Evolutionary conservation across 305 asterid species (phyloP).

Genomic region (Solanum hybrid): DNA sequence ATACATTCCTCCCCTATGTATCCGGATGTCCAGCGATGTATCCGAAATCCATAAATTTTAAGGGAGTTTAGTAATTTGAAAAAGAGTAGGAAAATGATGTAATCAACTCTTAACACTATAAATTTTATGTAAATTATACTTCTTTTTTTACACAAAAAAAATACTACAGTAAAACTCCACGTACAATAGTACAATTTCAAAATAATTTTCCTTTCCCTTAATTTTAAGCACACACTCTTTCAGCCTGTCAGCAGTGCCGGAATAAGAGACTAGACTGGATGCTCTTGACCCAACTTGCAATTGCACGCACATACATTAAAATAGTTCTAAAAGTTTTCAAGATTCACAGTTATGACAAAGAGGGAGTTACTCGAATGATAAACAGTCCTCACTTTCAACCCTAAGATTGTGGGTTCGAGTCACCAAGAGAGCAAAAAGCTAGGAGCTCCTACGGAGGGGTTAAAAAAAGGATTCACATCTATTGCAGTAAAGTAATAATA

Average conservation of each 20-base stretch:
- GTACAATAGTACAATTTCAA: background rate
- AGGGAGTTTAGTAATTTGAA: too few species aligned
- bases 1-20: background rate
- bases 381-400: background rate
- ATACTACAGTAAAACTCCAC: fast-evolving
- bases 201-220: background rate
- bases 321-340: background rate
- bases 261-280: background rate
- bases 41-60: background rate
- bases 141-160: background rate
- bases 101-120: fast-evolving
- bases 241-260: background rate
- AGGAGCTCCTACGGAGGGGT: background rate
- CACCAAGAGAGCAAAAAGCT: background rate
- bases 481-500: too few species aligned
- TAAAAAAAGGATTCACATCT: background rate
- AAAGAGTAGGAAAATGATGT: too few species aligned
- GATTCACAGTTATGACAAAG: background rate
- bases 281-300: background rate
- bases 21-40: background rate
- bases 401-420: too few species aligned
- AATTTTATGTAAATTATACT: too few species aligned
- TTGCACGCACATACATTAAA: background rate
- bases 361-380: background rate
- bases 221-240: background rate